Conservation (phyloP, 1,139 yeast genomes). For the Yamadazyma triangularis region DNA sequence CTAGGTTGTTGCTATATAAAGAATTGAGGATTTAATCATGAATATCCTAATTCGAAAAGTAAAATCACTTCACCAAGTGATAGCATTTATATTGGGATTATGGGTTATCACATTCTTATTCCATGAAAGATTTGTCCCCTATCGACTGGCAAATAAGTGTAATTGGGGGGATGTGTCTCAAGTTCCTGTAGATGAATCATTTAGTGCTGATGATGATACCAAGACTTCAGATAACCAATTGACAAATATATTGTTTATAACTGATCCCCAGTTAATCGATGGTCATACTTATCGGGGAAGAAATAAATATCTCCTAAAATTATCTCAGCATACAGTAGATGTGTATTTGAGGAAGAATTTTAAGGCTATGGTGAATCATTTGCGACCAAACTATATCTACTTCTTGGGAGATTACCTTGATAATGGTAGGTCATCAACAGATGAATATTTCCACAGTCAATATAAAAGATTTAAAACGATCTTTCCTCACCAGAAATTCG, state of each 20-base stretch:
- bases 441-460: conserved; percentile 36
- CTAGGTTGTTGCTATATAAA: too few relatives aligned
- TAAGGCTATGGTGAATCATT: conserved; percentile 26
- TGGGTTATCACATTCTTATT: conserved; percentile 30
- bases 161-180: conserved; percentile 18
- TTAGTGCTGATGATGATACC: conserved; percentile 6
- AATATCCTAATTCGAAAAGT: background rate
- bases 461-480: conserved; percentile 35
- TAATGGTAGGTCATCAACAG: conserved; percentile 44
- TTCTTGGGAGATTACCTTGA: conserved; percentile 54
- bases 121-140: conserved; percentile 33
- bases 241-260: conserved; percentile 32
- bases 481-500: conserved; percentile 20
- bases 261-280: conserved; percentile 47
- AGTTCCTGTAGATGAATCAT: conserved; percentile 1
- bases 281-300: conserved; percentile 49
- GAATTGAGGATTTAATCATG: background rate
- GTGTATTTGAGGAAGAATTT: conserved; percentile 45
- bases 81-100: conserved; percentile 16
- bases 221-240: background rate
- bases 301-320: conserved; percentile 23
- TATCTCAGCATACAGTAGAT: conserved; percentile 50
- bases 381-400: conserved; percentile 42
- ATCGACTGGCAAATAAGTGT: conserved; percentile 24
- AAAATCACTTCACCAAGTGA: conserved; percentile 18